Evolutionary conservation across 176 grass and related monocot genomes (phyloP).

Genomic region (Aechmea fasciata): DNA sequence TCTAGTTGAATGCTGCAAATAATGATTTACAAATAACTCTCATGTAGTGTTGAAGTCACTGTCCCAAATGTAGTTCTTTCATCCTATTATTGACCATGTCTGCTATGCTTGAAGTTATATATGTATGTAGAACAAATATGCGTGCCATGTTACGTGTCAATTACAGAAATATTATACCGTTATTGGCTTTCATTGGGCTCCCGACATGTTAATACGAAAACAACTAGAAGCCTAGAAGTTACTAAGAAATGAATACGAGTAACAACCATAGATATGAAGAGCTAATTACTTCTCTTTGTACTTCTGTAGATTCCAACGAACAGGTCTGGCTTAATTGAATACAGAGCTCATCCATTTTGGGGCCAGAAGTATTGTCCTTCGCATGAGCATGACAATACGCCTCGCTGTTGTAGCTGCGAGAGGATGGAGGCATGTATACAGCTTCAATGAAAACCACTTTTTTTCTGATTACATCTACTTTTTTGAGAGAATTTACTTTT

Average conservation of each 20-base stretch:
- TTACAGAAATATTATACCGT: not conserved
- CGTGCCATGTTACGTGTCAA: not conserved
- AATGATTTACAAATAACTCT: too few relatives aligned
- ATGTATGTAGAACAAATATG: too few relatives aligned
- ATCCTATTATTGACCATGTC: too few relatives aligned
- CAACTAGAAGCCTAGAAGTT: not conserved
- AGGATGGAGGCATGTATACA: constrained; percentile 62
- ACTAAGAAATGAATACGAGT: not conserved
- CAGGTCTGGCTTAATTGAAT: constrained; percentile 62
- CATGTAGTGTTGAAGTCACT: too few relatives aligned
- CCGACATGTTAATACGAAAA: not conserved
- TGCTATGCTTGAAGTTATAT: too few relatives aligned
- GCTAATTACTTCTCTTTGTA: constrained; percentile 11
- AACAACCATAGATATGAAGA: not conserved
- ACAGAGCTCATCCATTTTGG: constrained; percentile 83
- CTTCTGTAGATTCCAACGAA: constrained; percentile 68
- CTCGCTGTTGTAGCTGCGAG: constrained; percentile 80
- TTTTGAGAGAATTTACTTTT: not conserved
- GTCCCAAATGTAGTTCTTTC: too few relatives aligned
- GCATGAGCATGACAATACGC: constrained; percentile 59
- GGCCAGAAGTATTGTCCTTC: constrained; percentile 84
- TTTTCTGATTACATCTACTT: not conserved
- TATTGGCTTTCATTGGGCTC: not conserved
- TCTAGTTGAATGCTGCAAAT: too few relatives aligned
- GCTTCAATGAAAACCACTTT: not conserved